A percentile compares a stretch with the other conserved stretches of the same genome.
These are phyloP conservation scores for Tricholoma terreum DNA, from an alignment of 768 basidiomycete genomes.

Conservation along the genomic window DNA sequence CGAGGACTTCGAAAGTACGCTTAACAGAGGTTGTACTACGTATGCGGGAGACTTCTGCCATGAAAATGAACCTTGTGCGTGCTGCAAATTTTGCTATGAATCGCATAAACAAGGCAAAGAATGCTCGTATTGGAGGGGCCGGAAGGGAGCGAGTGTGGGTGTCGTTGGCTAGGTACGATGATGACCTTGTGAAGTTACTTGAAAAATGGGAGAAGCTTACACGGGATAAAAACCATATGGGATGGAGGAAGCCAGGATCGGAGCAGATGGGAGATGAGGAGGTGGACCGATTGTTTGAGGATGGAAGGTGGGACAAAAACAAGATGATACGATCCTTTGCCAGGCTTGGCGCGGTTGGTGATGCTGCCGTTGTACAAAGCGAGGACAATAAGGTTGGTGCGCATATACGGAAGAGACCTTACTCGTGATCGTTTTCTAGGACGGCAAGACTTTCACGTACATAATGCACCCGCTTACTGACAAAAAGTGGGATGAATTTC, in stretches of 20 bases:
- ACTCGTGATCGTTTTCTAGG: slow-evolving; percentile 23
- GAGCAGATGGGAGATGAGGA: slow-evolving; percentile 35
- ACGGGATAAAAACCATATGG: slow-evolving; percentile 38
- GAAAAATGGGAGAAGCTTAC: slow-evolving; percentile 61
- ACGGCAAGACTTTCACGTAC: slow-evolving; percentile 41
- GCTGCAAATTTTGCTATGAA: slow-evolving; percentile 56
- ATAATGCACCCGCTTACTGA: slow-evolving; percentile 45
- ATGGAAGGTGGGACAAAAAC: slow-evolving; percentile 61
- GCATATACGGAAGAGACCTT: not conserved
- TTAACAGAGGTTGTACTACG: slow-evolving; percentile 57
- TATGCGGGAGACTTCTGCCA: slow-evolving; percentile 51
- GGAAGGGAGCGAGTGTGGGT: slow-evolving; percentile 53
- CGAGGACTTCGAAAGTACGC: slow-evolving; percentile 45
- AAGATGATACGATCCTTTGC: slow-evolving; percentile 84
- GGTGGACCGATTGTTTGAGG: slow-evolving; percentile 43
- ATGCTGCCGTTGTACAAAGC: slow-evolving; percentile 28
- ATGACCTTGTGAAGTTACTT: slow-evolving; percentile 59
- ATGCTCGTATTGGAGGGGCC: slow-evolving; percentile 11
- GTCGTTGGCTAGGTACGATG: slow-evolving; percentile 79
- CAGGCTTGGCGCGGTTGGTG: slow-evolving; percentile 44
- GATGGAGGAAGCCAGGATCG: slow-evolving; percentile 30
- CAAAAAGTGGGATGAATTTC: slow-evolving; percentile 40
- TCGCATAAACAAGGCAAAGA: slow-evolving; percentile 37
- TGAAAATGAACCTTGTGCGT: slow-evolving; percentile 51
- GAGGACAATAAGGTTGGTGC: slow-evolving; percentile 31